Percentiles rank a stretch among this genome's conserved stretches.
Conservation (phyloP, 2,329 filamentous ascomycete genomes). For the Ophiostoma tasmaniense region DNA sequence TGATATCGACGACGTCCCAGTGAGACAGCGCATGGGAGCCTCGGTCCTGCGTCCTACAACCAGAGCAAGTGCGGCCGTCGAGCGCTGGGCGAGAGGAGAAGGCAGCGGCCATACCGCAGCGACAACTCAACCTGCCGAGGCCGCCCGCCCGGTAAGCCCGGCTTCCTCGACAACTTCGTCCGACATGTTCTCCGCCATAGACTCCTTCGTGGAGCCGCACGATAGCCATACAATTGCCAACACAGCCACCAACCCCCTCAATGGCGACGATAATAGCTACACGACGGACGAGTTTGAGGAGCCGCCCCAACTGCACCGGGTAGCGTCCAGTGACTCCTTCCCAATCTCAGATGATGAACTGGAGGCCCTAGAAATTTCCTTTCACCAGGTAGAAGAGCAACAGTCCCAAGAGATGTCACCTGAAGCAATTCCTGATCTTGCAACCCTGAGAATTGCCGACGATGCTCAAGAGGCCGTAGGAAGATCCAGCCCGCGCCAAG, state of each 20-base stretch:
- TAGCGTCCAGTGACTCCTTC: slow-evolving; percentile 14
- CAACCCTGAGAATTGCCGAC: slow-evolving; percentile 12
- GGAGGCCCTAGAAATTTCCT: slow-evolving; percentile 12
- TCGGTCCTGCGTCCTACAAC: not conserved
- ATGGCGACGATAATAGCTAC: not conserved
- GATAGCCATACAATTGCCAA: slow-evolving; percentile 6
- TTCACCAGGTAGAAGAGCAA: slow-evolving; percentile 2
- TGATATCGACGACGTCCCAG: slow-evolving; percentile 11
- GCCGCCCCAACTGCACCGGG: not conserved
- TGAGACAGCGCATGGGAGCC: not conserved
- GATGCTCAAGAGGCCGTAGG: not conserved
- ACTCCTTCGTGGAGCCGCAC: slow-evolving; percentile 5
- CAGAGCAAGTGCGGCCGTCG: not conserved
- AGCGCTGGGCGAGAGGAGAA: not conserved
- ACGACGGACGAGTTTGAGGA: slow-evolving; percentile 5
- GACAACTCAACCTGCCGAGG: not conserved
- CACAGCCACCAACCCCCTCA: not conserved
- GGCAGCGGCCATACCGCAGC: not conserved
- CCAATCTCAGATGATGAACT: slow-evolving; percentile 8
- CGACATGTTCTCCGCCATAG: slow-evolving; percentile 16
- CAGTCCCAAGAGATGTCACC: slow-evolving; percentile 8
- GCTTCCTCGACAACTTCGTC: slow-evolving; percentile 9
- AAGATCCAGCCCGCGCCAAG: not conserved
- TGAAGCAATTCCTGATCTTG: slow-evolving; percentile 16
- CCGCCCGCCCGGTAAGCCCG: not conserved